phyloP scores from a whole-genome alignment of 169 alveolate species.

The Eimeria acervulina region DNA sequence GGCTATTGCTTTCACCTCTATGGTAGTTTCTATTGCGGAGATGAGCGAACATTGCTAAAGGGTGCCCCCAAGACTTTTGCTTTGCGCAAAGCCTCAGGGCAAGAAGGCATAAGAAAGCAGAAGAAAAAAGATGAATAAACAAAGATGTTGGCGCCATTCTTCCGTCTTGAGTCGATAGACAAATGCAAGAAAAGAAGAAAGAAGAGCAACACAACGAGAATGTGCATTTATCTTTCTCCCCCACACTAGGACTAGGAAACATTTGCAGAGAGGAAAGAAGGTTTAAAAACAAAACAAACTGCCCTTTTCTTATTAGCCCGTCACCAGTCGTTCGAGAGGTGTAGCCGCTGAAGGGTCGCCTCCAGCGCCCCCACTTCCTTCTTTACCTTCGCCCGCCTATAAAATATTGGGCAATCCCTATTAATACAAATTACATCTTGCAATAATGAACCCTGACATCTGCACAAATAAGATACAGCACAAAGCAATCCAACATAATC shows the following conservation, averaged over 20 bases:
- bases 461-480: constrained; percentile 57
- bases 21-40: not conserved
- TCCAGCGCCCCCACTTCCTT: constrained; percentile 74
- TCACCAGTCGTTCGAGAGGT: constrained; percentile 69
- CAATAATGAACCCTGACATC: constrained; percentile 98
- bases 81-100: not conserved
- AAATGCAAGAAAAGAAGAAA: too few relatives aligned
- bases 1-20: not conserved
- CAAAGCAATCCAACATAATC: too few relatives aligned
- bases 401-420: constrained; percentile 99
- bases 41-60: not conserved
- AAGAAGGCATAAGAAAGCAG: too few relatives aligned
- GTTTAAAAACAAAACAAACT: too few relatives aligned
- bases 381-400: constrained; percentile 97
- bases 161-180: too few relatives aligned
- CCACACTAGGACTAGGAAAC: too few relatives aligned
- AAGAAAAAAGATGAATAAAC: too few relatives aligned
- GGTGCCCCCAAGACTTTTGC: not conserved
- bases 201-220: too few relatives aligned
- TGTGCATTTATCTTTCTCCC: too few relatives aligned
- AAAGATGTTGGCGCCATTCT: too few relatives aligned
- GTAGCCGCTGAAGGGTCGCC: constrained; percentile 56
- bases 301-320: too few relatives aligned
- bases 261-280: not conserved
- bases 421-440: constrained; percentile 98